These are phyloP conservation scores for Backusella mclennaniae DNA, from an alignment of 192 early-diverging fungal species.

Conservation along the genomic window DNA sequence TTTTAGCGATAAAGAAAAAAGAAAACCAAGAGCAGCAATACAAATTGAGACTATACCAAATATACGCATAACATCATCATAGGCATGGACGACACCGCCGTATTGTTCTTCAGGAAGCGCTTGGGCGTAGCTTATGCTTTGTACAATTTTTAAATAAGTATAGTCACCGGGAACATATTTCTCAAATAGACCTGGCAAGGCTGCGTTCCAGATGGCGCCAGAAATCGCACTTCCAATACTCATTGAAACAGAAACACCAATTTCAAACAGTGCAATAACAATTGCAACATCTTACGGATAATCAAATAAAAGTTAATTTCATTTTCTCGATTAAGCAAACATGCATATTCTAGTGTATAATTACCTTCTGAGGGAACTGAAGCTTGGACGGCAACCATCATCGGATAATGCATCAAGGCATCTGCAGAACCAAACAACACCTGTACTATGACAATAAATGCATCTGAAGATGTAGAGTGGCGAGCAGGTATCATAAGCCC, in stretches of 20 bases:
- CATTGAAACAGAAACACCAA: slow-evolving; percentile 6
- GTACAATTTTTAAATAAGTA: slow-evolving; percentile 1
- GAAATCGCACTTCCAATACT: slow-evolving; percentile 24
- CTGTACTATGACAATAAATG: slow-evolving; percentile 20
- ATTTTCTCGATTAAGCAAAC: not conserved
- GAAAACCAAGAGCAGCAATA: slow-evolving; percentile 8
- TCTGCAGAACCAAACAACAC: slow-evolving; percentile 9
- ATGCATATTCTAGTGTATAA: not conserved
- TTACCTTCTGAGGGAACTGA: slow-evolving; percentile 20
- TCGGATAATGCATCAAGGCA: slow-evolving; percentile 13
- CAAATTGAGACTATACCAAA: not conserved
- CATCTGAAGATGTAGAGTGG: slow-evolving; percentile 11
- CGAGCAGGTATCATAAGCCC: slow-evolving; percentile 31
- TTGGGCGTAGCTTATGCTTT: not conserved
- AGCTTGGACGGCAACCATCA: slow-evolving; percentile 11
- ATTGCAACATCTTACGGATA: slow-evolving; percentile 18
- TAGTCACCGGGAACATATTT: slow-evolving; percentile 27
- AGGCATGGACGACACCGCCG: slow-evolving; percentile 13
- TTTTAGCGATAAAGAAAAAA: slow-evolving; percentile 17
- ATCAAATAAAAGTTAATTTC: not conserved
- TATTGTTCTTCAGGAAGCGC: slow-evolving; percentile 14
- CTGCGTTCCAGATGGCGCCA: slow-evolving; percentile 20
- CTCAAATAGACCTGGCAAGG: slow-evolving; percentile 15
- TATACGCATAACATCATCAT: slow-evolving; percentile 8
- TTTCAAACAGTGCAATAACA: slow-evolving; percentile 24